Conservation (phyloP, 73 alveolate species). For the Paramecium biaurelia region DNA sequence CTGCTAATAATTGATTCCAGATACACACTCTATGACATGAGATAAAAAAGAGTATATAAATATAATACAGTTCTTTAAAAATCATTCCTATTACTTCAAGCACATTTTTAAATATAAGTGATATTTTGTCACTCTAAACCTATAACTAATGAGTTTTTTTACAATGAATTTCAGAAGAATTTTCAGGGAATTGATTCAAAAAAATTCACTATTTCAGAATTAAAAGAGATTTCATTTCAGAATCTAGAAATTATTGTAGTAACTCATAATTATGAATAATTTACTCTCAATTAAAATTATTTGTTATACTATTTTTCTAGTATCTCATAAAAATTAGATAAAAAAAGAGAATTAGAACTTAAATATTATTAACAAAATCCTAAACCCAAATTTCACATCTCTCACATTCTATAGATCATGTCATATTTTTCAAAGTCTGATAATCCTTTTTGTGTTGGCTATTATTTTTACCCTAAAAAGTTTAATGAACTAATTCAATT, state of each 20-base stretch:
- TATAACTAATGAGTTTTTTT: background rate
- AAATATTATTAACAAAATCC: background rate
- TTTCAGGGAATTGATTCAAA: background rate
- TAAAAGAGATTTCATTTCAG: background rate
- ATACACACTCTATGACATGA: background rate
- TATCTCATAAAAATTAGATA: background rate
- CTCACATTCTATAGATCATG: background rate
- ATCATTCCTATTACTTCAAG: background rate
- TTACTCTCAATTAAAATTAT: background rate
- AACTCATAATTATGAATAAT: background rate
- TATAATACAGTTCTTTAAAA: background rate
- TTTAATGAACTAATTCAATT: background rate
- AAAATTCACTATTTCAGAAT: background rate
- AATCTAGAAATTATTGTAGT: background rate
- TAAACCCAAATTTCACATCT: background rate
- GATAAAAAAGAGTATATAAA: background rate
- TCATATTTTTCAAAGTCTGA: background rate
- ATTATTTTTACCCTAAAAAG: constrained; percentile 42
- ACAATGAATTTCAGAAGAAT: background rate
- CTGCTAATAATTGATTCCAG: background rate
- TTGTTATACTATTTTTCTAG: background rate
- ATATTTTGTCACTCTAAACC: constrained; percentile 6
- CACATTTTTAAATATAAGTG: background rate
- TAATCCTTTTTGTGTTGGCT: background rate
- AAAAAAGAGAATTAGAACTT: background rate